Conservation (phyloP, 2,329 filamentous ascomycete genomes). For the Mycogone perniciosa region DNA sequence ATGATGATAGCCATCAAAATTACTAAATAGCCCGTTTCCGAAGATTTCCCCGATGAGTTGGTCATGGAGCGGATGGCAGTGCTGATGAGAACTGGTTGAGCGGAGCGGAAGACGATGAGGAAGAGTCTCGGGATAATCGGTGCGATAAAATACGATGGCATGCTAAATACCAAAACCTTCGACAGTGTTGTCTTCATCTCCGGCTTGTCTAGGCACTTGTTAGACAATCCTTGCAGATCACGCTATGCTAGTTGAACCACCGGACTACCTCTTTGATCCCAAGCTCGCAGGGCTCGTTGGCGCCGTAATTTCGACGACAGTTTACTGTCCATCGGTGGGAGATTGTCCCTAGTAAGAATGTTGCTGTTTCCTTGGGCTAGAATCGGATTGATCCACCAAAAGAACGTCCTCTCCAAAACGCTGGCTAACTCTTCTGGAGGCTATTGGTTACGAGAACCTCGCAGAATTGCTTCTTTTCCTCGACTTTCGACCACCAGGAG, state of each 20-base stretch:
- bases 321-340: background rate
- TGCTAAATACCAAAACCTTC: too few species aligned
- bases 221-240: too few species aligned
- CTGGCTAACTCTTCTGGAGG: conserved; percentile 8
- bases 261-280: conserved; percentile 9
- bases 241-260: too few species aligned
- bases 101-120: background rate
- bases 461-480: conserved; percentile 2
- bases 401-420: background rate
- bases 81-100: background rate
- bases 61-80: background rate
- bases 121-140: too few species aligned
- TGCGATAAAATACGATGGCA: too few species aligned
- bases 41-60: too few species aligned
- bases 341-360: conserved; percentile 2
- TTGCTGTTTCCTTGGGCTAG: conserved; percentile 5
- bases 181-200: too few species aligned
- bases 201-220: too few species aligned
- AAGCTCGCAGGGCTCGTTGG: background rate
- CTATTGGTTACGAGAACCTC: background rate
- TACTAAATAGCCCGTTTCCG: conserved; percentile 26
- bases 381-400: conserved; percentile 11
- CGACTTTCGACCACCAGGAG: conserved; percentile 3
- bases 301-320: background rate
- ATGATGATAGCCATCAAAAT: conserved; percentile 26